Evolutionary conservation across 2,329 filamentous ascomycete species (phyloP).

Genomic region (Zasmidium cellare): DNA sequence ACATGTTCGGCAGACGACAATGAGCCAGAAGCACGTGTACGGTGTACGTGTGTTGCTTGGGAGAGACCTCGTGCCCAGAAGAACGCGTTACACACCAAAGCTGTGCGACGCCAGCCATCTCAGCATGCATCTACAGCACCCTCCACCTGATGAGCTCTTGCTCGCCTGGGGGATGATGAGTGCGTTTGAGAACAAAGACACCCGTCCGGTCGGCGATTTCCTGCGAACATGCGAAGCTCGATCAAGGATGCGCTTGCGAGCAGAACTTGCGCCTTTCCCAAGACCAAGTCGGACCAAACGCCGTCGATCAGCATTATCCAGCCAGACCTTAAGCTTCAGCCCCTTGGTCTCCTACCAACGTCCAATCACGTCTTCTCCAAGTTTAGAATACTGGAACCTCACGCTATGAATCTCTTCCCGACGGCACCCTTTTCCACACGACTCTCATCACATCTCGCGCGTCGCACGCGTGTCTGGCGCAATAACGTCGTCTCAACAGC

Average conservation of each 20-base stretch:
- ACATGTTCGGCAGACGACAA: background rate
- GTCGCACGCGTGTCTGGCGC: background rate
- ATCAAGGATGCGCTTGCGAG: background rate
- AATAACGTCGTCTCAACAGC: background rate
- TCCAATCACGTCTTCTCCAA: background rate
- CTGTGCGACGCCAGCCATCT: background rate
- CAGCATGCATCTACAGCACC: background rate
- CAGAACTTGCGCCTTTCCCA: background rate
- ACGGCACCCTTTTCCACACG: background rate
- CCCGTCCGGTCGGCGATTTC: background rate
- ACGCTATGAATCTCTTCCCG: background rate
- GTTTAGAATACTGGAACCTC: background rate
- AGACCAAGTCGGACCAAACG: background rate
- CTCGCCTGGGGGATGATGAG: background rate
- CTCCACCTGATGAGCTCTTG: background rate
- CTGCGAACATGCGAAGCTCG: background rate
- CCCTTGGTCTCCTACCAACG: background rate
- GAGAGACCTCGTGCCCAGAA: background rate
- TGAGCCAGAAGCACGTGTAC: background rate
- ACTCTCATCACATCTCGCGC: background rate
- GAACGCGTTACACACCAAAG: background rate
- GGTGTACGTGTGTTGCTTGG: too few species aligned
- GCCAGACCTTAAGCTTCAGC: background rate
- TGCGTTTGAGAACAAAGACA: background rate
- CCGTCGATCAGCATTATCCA: background rate